Evolutionary conservation across 805 yeast species (phyloP).

Genomic region (Gaillardinia entomophila): DNA sequence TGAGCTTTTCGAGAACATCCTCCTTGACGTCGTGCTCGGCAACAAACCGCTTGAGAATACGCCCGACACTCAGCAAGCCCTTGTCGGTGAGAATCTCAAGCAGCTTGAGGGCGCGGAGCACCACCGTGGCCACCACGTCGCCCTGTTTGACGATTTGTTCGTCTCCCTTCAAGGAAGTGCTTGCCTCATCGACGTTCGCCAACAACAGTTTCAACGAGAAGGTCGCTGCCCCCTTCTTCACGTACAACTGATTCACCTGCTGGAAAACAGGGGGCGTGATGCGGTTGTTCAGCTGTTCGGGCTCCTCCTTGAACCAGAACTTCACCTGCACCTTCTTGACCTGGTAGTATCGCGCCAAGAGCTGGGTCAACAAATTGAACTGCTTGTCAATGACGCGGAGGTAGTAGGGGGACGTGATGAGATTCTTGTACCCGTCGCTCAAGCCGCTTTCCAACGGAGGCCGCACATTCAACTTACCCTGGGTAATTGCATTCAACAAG

Average conservation of each 20-base stretch:
- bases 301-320: conserved; percentile 49
- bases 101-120: conserved; percentile 48
- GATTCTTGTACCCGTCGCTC: conserved; percentile 50
- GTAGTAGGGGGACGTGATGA: conserved; percentile 42
- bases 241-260: conserved; percentile 20
- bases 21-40: conserved; percentile 4
- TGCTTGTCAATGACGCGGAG: conserved; percentile 54
- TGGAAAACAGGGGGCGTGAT: conserved; percentile 48
- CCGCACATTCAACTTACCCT: conserved; percentile 56
- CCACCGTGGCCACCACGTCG: conserved; percentile 54
- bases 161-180: conserved; percentile 13
- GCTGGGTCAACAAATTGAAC: conserved; percentile 61
- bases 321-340: conserved; percentile 54
- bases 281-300: conserved; percentile 44
- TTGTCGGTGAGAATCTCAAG: conserved; percentile 43
- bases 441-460: conserved; percentile 63
- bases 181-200: conserved; percentile 8
- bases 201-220: conserved; percentile 15
- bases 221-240: conserved; percentile 8
- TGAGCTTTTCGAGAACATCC: conserved; percentile 31
- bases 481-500: conserved; percentile 59
- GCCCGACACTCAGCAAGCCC: conserved; percentile 49
- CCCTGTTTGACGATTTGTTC: conserved; percentile 39
- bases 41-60: conserved; percentile 32
- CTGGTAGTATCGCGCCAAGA: conserved; percentile 81